These are phyloP conservation scores for Aspergillus sp. DNA, from an alignment of 2,329 filamentous ascomycete genomes.

Conservation along the genomic window DNA sequence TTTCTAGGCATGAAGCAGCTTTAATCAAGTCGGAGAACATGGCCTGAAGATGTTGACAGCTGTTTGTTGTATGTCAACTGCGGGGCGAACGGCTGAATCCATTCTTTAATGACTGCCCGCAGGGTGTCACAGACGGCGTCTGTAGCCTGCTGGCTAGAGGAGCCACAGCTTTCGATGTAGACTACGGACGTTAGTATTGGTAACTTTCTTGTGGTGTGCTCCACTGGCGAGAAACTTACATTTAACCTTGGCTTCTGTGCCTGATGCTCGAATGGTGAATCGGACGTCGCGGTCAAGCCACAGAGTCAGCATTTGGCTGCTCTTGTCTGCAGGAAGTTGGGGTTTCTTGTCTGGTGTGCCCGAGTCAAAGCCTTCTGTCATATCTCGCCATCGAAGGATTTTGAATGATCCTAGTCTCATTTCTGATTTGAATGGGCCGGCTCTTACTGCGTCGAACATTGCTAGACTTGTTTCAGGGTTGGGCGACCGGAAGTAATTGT, in stretches of 20 bases:
- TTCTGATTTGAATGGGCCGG: constrained; percentile 43
- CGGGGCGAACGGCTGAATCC: constrained; percentile 40
- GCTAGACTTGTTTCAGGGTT: constrained; percentile 51
- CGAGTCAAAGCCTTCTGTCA: constrained; percentile 62
- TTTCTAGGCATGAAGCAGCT: background rate
- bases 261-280: constrained; percentile 62
- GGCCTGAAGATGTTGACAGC: constrained; percentile 40
- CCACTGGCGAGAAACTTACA: constrained; percentile 32
- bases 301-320: constrained; percentile 63
- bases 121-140: constrained; percentile 39
- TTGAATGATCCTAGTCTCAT: constrained; percentile 51
- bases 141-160: constrained; percentile 35
- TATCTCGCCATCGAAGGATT: constrained; percentile 61
- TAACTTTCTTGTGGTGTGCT: background rate
- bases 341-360: constrained; percentile 53
- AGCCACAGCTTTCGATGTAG: constrained; percentile 44
- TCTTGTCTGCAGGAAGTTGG: constrained; percentile 55
- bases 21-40: constrained; percentile 27
- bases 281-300: constrained; percentile 56
- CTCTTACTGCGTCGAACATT: constrained; percentile 58
- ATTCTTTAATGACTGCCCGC: constrained; percentile 37
- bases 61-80: constrained; percentile 37
- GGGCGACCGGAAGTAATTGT: constrained; percentile 64
- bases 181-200: constrained; percentile 26
- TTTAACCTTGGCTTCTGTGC: constrained; percentile 69